Base-by-base conservation (phyloP, 78 protist species). In the Creolimax fragrantissima region DNA sequence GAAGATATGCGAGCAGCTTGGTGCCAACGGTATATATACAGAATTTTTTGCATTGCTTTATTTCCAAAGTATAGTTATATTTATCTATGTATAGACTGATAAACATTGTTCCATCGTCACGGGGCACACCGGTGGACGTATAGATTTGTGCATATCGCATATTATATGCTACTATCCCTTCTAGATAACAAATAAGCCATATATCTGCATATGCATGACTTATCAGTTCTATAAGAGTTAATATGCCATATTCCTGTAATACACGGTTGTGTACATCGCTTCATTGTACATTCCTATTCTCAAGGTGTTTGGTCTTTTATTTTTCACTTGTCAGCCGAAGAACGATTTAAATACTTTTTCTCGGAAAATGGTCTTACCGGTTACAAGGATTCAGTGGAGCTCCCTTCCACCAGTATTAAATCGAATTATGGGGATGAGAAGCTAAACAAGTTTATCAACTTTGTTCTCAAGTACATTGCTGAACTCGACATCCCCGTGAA, bases 321-420 rank as follows among this genome's bases (percentile, higher is more conserved):
- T 58, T 32, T 11, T 11, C 39, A 17, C 74, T 17, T 11, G 11
- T 36, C 41, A 17, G 86, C 35, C 2, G 86, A 83, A 41, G 44
- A 83, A 24, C 5, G 45, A n/a, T 97, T 93, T 45, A 96, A 98
- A 85, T 99, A 43, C 42, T 42, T 91, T 41, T 99, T 99, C 92
- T 84, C 99, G 35, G 99, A 99, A 94, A 99, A 99, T 83, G 99
- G 99, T 32, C 96, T 99, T 47, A 42, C 43, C 17, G 99, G 98
- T 2, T 98, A 43, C 94, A 93, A 98, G 84, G 97, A 93, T 37
- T 97, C 97, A 3, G 7, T 66, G 42, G 42, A 44, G 41, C 5
- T 97, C 43, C 96, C 89, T 4, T 37, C 35, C 2, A 83, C 45
- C 86, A 91, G 88, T 86, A 35, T 96, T 74, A 17, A 32, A 81